These are phyloP conservation scores for Neofusicoccum umdonicola DNA, from an alignment of 2,329 filamentous ascomycete genomes.

Conservation along the genomic window DNA sequence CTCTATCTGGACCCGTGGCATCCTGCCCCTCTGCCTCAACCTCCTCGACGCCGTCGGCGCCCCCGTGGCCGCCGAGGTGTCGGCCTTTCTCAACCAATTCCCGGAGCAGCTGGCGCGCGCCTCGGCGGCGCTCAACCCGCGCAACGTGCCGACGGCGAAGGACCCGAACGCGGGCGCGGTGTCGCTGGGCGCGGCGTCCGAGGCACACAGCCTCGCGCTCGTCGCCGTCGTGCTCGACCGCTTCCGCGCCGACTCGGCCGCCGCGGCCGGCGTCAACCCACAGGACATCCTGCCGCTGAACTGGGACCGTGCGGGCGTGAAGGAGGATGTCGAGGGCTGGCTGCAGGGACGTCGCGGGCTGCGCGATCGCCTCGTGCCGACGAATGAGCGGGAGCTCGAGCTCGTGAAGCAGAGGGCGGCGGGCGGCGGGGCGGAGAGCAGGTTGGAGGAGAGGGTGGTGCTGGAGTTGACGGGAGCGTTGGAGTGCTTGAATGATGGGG, in stretches of 20 bases:
- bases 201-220: constrained; percentile 76
- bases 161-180: constrained; percentile 59
- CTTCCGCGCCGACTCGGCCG: constrained; percentile 63
- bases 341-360: constrained; percentile 67
- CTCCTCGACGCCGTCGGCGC: constrained; percentile 77
- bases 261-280: constrained; percentile 41
- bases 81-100: constrained; percentile 86
- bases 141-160: constrained; percentile 36
- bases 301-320: constrained; percentile 70
- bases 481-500: constrained; percentile 35
- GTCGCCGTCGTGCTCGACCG: constrained; percentile 70
- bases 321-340: constrained; percentile 83
- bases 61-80: constrained; percentile 79
- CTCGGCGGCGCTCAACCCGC: constrained; percentile 68
- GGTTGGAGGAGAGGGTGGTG: constrained; percentile 74
- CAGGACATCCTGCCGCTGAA: constrained; percentile 67
- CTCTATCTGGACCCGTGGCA: constrained; percentile 82
- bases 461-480: constrained; percentile 34
- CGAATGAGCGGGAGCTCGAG: constrained; percentile 69
- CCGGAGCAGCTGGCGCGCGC: constrained; percentile 73
- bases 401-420: constrained; percentile 48
- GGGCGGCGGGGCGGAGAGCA: constrained; percentile 51
- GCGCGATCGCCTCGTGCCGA: constrained; percentile 69
- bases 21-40: constrained; percentile 86
- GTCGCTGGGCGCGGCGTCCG: constrained; percentile 69